Conservation (phyloP, 1,284 basidiomycete species). For the Puccinia polysora region DNA sequence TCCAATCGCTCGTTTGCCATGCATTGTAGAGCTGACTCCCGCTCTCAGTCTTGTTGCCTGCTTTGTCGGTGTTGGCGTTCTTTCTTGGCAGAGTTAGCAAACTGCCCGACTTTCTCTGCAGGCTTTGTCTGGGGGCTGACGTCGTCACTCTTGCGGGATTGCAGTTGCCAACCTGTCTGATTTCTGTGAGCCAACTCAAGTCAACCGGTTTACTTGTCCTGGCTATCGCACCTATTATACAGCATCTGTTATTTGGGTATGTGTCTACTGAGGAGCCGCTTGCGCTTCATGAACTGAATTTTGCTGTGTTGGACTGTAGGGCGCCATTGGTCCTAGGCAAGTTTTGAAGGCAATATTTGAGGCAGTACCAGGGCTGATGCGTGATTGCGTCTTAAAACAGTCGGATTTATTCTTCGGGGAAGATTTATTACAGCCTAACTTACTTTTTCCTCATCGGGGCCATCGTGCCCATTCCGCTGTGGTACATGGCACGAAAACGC, state of each 20-base stretch:
- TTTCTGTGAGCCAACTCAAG: constrained; percentile 37
- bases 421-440: constrained; percentile 15
- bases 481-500: constrained; percentile 37
- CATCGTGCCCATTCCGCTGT: constrained; percentile 24
- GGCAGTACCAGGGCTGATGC: too few relatives aligned
- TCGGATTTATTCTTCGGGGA: constrained; percentile 35
- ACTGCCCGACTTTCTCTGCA: not conserved
- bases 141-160: not conserved
- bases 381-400: too few relatives aligned
- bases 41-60: constrained; percentile 23
- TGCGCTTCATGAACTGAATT: not conserved
- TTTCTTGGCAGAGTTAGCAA: constrained; percentile 39
- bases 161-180: constrained; percentile 33
- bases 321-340: constrained; percentile 30
- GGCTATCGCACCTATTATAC: constrained; percentile 31
- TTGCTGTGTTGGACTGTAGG: constrained; percentile 1
- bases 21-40: not conserved
- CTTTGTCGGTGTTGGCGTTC: constrained; percentile 41
- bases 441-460: constrained; percentile 36
- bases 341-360: too few relatives aligned
- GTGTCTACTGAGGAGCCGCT: not conserved
- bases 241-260: constrained; percentile 39
- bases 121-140: not conserved
- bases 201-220: constrained; percentile 36
- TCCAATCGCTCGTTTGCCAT: not conserved